Evolutionary conservation across 345 rosid species (phyloP).

Genomic region (Murraya koenigii): DNA sequence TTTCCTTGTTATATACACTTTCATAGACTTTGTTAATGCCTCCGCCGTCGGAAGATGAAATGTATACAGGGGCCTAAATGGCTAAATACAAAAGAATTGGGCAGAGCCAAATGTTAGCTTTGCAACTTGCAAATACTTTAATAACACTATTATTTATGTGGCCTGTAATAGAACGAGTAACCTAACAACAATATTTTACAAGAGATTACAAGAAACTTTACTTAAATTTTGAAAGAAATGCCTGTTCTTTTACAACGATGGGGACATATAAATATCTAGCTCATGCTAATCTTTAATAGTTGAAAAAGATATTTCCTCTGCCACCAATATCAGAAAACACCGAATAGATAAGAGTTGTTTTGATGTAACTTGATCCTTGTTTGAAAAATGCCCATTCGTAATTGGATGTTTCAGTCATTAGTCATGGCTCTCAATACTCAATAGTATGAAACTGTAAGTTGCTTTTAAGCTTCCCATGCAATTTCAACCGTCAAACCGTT

Average conservation of each 20-base stretch:
- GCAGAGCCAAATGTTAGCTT: background rate
- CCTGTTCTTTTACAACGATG: background rate
- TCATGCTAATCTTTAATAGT: background rate
- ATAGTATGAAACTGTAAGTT: background rate
- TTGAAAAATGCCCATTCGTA: background rate
- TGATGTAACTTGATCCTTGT: background rate
- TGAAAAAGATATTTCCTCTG: background rate
- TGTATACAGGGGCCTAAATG: background rate
- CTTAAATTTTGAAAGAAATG: background rate
- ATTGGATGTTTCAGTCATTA: background rate
- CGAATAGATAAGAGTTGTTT: background rate
- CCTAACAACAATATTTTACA: background rate
- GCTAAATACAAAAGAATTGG: background rate
- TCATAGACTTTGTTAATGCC: background rate
- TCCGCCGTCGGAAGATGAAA: slow-evolving; percentile 3
- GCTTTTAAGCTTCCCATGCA: background rate
- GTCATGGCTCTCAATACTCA: background rate
- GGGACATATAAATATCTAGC: background rate
- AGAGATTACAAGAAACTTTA: background rate
- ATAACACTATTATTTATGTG: background rate
- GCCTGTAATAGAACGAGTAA: background rate
- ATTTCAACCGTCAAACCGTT: background rate
- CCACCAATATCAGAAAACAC: background rate
- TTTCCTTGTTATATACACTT: background rate
- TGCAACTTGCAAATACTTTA: background rate